These are phyloP conservation scores for Claviceps sp. DNA, from an alignment of 2,329 filamentous ascomycete genomes.

Conservation along the genomic window DNA sequence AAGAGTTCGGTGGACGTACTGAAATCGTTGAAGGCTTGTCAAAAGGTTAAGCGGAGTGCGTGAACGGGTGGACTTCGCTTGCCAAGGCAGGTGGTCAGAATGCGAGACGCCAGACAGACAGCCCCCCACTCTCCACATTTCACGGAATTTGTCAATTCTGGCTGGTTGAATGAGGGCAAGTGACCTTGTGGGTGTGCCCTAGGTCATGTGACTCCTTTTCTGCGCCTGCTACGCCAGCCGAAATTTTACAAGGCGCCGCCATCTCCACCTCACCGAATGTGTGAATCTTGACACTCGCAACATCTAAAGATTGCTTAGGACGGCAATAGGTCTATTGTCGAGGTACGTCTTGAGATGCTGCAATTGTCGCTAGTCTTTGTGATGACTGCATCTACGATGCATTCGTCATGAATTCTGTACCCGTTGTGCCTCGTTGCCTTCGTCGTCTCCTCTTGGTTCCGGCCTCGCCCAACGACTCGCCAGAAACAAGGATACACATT, in stretches of 20 bases:
- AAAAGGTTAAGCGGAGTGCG: conserved; percentile 3
- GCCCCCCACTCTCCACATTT: conserved; percentile 7
- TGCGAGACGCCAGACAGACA: background rate
- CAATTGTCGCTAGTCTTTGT: conserved; percentile 15
- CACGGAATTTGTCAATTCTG: conserved; percentile 2
- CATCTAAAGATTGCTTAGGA: conserved; percentile 51
- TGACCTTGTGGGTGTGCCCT: conserved; percentile 11
- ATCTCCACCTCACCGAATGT: conserved; percentile 13
- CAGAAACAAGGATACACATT: background rate
- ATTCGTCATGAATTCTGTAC: conserved; percentile 18
- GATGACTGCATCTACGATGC: conserved; percentile 17
- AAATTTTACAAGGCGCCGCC: conserved; percentile 18
- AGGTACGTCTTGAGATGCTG: conserved; percentile 47
- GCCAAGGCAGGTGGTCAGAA: background rate
- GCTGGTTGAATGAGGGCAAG: conserved; percentile 11
- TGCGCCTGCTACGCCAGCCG: conserved; percentile 6
- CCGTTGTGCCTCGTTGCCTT: conserved; percentile 2
- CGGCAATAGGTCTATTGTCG: conserved; percentile 47
- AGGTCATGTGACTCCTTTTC: conserved; percentile 13
- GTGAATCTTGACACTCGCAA: conserved; percentile 22
- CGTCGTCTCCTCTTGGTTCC: conserved; percentile 5
- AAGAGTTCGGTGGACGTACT: conserved; percentile 6
- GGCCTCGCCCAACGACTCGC: conserved; percentile 2
- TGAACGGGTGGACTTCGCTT: conserved; percentile 6
- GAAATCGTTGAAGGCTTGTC: background rate